Conservation (phyloP, 78 protist genomes). For the Blattamonas nauphoetae region DNA sequence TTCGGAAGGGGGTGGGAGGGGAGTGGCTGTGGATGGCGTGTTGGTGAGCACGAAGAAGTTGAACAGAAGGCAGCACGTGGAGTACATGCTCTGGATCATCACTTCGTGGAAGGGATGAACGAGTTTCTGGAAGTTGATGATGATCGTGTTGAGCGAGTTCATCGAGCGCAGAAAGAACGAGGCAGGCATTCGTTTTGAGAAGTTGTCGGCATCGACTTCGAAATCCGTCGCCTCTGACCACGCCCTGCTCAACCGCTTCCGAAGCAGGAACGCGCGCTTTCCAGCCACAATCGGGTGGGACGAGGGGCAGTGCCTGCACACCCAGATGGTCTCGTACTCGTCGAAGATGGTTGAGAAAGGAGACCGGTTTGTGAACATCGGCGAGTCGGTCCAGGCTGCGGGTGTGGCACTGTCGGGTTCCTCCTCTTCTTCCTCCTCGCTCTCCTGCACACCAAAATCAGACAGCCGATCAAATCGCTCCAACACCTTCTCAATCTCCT, state of each 20-base stretch:
- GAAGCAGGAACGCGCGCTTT: neutral
- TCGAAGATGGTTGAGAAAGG: neutral
- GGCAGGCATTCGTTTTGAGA: neutral
- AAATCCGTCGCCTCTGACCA: neutral
- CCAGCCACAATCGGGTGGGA: neutral
- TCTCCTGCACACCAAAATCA: neutral
- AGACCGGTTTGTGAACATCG: neutral
- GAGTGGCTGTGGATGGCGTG: neutral
- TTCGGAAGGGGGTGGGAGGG: neutral
- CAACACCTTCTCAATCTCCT: neutral
- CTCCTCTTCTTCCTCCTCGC: neutral
- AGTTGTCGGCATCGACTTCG: neutral
- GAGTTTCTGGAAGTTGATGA: neutral
- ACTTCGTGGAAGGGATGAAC: neutral
- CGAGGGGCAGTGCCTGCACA: neutral
- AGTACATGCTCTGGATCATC: neutral
- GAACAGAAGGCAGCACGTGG: neutral
- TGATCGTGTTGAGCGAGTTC: neutral
- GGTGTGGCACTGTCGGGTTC: neutral
- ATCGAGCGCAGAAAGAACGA: neutral
- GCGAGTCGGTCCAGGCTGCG: neutral
- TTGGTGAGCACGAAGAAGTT: neutral
- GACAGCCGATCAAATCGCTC: too few species aligned
- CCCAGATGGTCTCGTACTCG: neutral
- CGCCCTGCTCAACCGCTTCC: neutral